Evolutionary conservation across 2,329 filamentous ascomycete genomes (phyloP).

Genomic region (Diplocarpon mali): DNA sequence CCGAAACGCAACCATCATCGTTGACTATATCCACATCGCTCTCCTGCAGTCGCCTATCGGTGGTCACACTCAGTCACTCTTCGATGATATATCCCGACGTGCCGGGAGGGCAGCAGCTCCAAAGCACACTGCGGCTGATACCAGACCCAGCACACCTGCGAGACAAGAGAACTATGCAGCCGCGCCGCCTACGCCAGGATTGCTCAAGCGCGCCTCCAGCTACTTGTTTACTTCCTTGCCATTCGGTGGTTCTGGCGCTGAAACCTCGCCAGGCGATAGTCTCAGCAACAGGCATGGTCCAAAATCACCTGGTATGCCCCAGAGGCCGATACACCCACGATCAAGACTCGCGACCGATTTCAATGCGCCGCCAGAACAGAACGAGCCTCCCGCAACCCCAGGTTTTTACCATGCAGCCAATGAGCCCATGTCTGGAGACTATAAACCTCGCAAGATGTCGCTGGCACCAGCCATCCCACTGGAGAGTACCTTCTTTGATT

Average conservation of each 20-base stretch:
- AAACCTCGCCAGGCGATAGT: constrained; percentile 19
- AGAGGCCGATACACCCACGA: constrained; percentile 21
- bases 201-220: constrained; percentile 53
- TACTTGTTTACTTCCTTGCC: constrained; percentile 42
- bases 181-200: constrained; percentile 43
- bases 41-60: constrained; percentile 70
- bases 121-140: constrained; percentile 16
- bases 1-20: constrained; percentile 69
- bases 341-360: constrained; percentile 44
- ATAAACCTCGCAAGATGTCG: constrained; percentile 48
- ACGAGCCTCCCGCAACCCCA: constrained; percentile 53
- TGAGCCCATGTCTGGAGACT: constrained; percentile 71
- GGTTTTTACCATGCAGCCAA: constrained; percentile 67
- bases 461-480: constrained; percentile 59
- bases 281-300: constrained; percentile 14
- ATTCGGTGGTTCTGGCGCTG: constrained; percentile 31
- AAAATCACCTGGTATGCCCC: constrained; percentile 18
- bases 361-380: constrained; percentile 60
- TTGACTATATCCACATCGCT: constrained; percentile 73
- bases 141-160: constrained; percentile 24
- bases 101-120: constrained; percentile 35
- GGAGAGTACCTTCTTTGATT: constrained; percentile 77
- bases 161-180: constrained; percentile 26
- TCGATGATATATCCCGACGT: constrained; percentile 58
- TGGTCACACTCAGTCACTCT: constrained; percentile 54